Evolutionary conservation across 208 protist species (phyloP), one percentile per base, ranked within the genome.

Genomic region (Leishmania turanica): DNA sequence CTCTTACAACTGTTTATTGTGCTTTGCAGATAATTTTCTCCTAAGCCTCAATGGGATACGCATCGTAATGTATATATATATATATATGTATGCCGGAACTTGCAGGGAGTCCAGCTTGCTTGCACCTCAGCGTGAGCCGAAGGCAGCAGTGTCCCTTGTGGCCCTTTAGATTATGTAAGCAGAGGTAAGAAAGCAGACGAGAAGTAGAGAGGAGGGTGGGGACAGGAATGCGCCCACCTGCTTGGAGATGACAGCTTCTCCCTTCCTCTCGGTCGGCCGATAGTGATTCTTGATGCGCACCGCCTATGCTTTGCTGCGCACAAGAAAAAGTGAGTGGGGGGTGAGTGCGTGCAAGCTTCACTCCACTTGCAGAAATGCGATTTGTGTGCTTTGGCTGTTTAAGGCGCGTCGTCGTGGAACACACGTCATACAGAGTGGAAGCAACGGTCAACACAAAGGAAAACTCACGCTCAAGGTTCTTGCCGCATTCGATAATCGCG

Each of bases 401-500:
- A 34, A 21, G 31, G 31, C 31, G 13, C 31, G 27, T 42, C 9
- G 21, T 27, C 0, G 45, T 76, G 31, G 31, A 47, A 4, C 60
- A 62, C 68, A 73, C 49, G 27, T 73, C 45, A 73, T 49, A 73
- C 68, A 73, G 68, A 53, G 42, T 53, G 68, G 68, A 45, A 58
- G 51, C 51, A 76, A 40, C 51, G 40, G 71, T 60, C 27, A 21
- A 76, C 5, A 40, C 6, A 9, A 24, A 60, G 51, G 19, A 76
- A 42, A 45, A 74, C 4, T n/a, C 70, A 58, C n/a, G 72, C 68
- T 31, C 68, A 15, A 51, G 9, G 9, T 34, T 73, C 42, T 54
- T 73, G 40, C 68, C 4, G 24, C 21, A 54, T 24, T 47, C 7
- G 3, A 53, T 53, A n/a, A 73, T 45, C 45, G 11, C 42, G 5